Evolutionary conservation across 768 basidiomycete genomes (phyloP), one percentile per base, ranked within the genome.

Genomic region (Boletus subparvulus): DNA sequence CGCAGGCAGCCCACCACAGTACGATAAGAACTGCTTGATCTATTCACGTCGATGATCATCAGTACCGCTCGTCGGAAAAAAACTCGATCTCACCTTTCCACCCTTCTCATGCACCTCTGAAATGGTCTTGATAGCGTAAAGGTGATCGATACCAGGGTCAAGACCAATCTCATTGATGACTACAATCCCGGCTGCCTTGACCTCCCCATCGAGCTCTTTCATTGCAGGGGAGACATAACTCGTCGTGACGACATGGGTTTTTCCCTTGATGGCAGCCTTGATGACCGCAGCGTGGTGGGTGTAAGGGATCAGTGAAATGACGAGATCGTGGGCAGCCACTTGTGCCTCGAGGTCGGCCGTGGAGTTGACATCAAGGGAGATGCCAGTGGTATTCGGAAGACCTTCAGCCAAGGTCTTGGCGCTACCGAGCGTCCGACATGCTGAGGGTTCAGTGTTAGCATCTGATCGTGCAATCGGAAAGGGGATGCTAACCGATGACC

Each of bases 141-240:
- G 74, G 72, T 95, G 92, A 72, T 95, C 92, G 58, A 96, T 91
- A 68, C 94, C 94, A 47, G 94, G 94, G 73, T 98, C 96, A 42
- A 99, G 82, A 49, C 97, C 97, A 65, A 99, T 92, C 77, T 99
- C 97, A 75, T 99, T 99, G 82, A 98, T 80, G 61, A 98, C 91
- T 50, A 94, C 80, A 66, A 98, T 92, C 6, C 94, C 95, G 2
- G 95, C 94, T 54, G 85, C 83, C 75, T 88, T 89, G 52, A 81
- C 90, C 48, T 83, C 86, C 47, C 79, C 82, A 60, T 98, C 88
- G 37, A 98, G 83, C 59, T 83, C 94, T 55, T 83, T 85, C 86
- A 98, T 95, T 9, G 88, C 89, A 19, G 90, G 91, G 47, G 88
- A 93, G 68, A 98, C 86, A 70, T 99, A 98, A 57, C 88, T 91